A percentile compares a stretch with the other conserved stretches of the same genome.
Evolutionary conservation across 371 early-diverging fungal genomes (phyloP).

Genomic region (Capillidium rhysosporum): DNA sequence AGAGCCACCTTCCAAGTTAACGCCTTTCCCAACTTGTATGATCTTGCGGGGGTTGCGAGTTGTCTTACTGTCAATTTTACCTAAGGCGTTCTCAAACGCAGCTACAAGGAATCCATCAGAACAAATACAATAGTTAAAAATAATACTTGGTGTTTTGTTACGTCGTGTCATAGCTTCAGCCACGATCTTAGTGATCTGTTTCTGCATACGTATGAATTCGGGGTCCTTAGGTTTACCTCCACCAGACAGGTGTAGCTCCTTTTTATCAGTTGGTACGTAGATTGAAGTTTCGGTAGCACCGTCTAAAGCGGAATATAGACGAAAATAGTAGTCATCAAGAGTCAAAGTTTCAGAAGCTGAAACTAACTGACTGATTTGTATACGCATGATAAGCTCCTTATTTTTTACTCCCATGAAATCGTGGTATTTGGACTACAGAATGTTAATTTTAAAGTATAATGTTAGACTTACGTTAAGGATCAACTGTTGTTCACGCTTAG

Average conservation of each 20-base stretch:
- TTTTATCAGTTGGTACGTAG: not conserved
- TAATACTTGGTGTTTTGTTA: constrained; percentile 50
- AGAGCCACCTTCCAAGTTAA: not conserved
- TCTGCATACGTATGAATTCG: constrained; percentile 59
- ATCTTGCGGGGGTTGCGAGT: constrained; percentile 73
- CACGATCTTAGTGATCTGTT: constrained; percentile 80
- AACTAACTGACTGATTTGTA: constrained; percentile 82
- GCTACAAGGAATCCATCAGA: not conserved
- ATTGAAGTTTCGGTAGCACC: constrained; percentile 11
- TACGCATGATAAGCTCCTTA: constrained; percentile 75
- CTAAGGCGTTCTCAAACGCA: constrained; percentile 85
- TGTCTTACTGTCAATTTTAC: constrained; percentile 75
- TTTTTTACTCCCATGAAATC: constrained; percentile 84
- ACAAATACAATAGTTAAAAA: not conserved
- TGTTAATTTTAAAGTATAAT: not conserved
- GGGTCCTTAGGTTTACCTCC: constrained; percentile 8
- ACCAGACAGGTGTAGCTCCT: constrained; percentile 10
- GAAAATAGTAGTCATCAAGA: constrained; percentile 85
- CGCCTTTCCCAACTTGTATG: constrained; percentile 35
- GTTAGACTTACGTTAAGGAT: not conserved
- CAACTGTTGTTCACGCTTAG: not conserved
- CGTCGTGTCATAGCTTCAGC: constrained; percentile 63
- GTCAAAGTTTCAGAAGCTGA: constrained; percentile 58
- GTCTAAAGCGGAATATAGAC: constrained; percentile 42
- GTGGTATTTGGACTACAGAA: constrained; percentile 40